Conservation (phyloP, 2,329 filamentous ascomycete genomes). For the Achaetomium macrosporum region DNA sequence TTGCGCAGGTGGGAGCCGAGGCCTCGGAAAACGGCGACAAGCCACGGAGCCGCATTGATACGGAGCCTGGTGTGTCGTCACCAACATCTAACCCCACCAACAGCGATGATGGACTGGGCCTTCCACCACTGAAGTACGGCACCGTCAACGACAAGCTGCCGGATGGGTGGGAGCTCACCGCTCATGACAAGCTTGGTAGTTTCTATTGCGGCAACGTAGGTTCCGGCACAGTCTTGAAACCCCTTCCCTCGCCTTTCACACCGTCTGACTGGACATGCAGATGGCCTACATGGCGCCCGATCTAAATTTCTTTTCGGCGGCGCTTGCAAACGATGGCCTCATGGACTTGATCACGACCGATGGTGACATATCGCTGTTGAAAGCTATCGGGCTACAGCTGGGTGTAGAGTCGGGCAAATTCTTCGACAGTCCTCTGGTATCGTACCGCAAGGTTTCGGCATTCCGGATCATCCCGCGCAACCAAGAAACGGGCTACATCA, state of each 20-base stretch:
- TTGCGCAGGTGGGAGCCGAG: constrained; percentile 1
- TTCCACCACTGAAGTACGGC: constrained; percentile 73
- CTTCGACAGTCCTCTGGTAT: constrained; percentile 72
- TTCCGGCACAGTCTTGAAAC: constrained; percentile 12
- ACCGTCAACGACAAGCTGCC: constrained; percentile 73
- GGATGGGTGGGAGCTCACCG: constrained; percentile 66
- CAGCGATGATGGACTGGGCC: constrained; percentile 35
- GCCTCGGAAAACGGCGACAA: not conserved
- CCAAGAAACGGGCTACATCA: constrained; percentile 67
- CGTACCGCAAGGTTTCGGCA: constrained; percentile 78
- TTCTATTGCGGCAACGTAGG: constrained; percentile 87
- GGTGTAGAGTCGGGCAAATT: constrained; percentile 67
- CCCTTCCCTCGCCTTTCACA: not conserved
- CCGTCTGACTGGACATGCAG: constrained; percentile 31
- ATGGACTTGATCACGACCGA: constrained; percentile 80
- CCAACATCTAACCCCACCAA: not conserved
- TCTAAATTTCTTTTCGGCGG: constrained; percentile 79
- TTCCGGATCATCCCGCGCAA: constrained; percentile 77
- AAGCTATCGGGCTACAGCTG: constrained; percentile 63
- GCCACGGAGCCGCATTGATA: not conserved
- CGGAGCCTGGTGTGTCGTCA: not conserved
- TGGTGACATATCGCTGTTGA: constrained; percentile 63
- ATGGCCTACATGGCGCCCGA: constrained; percentile 90
- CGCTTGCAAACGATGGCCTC: constrained; percentile 75
- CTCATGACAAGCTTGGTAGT: constrained; percentile 75